Evolutionary conservation across 164 flowering plant species (phyloP).

Genomic region (Taxillus chinensis): DNA sequence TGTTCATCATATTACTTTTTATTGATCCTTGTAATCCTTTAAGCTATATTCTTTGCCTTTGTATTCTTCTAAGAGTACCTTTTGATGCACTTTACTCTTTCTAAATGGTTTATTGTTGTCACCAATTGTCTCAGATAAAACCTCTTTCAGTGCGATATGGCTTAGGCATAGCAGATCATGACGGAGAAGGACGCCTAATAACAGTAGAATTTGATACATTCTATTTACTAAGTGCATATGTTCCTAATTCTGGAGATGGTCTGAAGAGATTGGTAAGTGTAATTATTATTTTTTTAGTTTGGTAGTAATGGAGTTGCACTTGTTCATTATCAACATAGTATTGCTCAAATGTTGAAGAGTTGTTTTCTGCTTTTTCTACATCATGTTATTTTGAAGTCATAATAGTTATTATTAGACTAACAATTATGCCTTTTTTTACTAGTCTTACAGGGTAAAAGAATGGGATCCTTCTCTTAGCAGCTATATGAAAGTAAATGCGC

Average conservation of each 20-base stretch:
- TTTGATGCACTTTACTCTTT: neutral
- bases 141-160: conserved; percentile 91
- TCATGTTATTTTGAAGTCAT: too few species aligned
- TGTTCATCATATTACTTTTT: too few species aligned
- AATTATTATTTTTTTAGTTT: too few species aligned
- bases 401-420: conserved; percentile 2
- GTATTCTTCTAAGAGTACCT: neutral
- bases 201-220: conserved; percentile 84
- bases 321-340: too few species aligned
- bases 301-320: too few species aligned
- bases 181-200: conserved; percentile 84
- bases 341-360: too few species aligned
- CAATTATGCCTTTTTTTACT: conserved; percentile 5
- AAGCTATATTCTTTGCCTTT: neutral
- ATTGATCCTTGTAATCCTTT: neutral
- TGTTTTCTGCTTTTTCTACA: too few species aligned
- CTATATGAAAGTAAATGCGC: conserved; percentile 71
- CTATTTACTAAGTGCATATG: conserved; percentile 63
- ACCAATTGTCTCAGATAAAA: conserved; percentile 46
- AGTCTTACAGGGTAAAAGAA: conserved; percentile 74
- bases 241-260: conserved; percentile 99
- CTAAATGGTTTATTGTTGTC: neutral
- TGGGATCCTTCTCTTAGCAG: conserved; percentile 88
- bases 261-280: conserved; percentile 68
- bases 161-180: conserved; percentile 82